A percentile compares a stretch with the other conserved stretches of the same genome.
phyloP scores from a whole-genome alignment of 228 moss, liverwort and hornwort species.

The Sphagnum fallax region DNA sequence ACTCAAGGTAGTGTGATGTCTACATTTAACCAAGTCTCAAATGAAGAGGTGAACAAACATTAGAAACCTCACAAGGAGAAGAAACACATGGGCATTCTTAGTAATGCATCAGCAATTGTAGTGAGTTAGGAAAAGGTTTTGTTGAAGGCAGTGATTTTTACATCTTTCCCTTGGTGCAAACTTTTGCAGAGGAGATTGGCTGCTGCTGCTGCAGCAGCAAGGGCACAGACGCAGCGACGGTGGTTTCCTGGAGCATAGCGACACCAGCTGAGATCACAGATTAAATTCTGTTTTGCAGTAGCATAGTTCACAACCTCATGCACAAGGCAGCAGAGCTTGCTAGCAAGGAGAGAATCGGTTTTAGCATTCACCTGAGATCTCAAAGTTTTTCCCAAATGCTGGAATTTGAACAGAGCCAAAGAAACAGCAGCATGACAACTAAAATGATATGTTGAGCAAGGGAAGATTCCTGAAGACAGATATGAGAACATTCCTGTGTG shows the following conservation, averaged over 20 bases:
- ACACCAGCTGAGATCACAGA: slow-evolving; percentile 1
- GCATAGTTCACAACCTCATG: not conserved
- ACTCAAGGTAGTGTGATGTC: no score
- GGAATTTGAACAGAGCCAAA: no score
- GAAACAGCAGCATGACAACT: no score
- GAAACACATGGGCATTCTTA: no score
- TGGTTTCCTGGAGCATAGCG: not conserved
- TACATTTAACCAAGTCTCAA: no score
- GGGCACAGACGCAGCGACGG: slow-evolving; percentile 38
- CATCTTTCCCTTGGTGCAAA: not conserved
- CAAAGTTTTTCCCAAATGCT: no score
- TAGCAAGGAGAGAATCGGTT: not conserved
- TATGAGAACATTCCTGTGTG: no score
- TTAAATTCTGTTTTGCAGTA: not conserved
- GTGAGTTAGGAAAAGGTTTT: not conserved
- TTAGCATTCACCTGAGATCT: no score
- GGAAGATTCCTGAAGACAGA: no score
- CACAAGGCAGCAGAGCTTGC: not conserved
- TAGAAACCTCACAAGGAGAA: no score
- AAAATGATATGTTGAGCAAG: no score
- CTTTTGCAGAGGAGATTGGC: slow-evolving; percentile 41
- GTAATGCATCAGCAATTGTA: not conserved
- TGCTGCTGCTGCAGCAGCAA: slow-evolving; percentile 49
- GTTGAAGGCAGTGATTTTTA: not conserved
- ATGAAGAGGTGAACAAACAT: no score